phyloP scores from a whole-genome alignment of 495 filamentous ascomycete genomes.

The Cladorrhinum samala region DNA sequence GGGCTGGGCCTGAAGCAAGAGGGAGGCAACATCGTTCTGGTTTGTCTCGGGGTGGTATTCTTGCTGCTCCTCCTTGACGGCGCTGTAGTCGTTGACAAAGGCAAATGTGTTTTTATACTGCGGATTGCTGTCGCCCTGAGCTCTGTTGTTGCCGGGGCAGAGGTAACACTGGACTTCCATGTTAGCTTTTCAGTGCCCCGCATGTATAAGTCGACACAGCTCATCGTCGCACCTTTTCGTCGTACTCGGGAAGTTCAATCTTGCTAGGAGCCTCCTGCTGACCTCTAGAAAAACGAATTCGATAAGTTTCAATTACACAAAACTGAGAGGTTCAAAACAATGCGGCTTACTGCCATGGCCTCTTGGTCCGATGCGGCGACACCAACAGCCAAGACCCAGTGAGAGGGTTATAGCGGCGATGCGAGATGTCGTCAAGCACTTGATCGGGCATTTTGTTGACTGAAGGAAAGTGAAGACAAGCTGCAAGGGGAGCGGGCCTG shows the following conservation, averaged over 20 bases:
- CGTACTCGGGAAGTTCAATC: conserved; percentile 70
- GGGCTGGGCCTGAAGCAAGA: conserved; percentile 75
- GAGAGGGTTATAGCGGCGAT: conserved; percentile 88
- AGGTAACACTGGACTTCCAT: conserved; percentile 64
- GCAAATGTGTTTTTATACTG: conserved; percentile 81
- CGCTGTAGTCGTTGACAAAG: conserved; percentile 97
- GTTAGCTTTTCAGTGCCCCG: conserved; percentile 4
- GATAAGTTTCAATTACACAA: no score
- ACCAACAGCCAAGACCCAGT: conserved; percentile 87
- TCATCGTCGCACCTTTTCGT: conserved; percentile 53
- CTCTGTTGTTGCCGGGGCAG: conserved; percentile 92
- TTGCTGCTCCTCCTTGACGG: conserved; percentile 87
- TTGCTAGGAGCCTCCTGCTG: conserved; percentile 80
- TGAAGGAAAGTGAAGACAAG: background rate
- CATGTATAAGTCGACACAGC: no score
- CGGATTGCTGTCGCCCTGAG: conserved; percentile 82
- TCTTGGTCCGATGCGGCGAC: conserved; percentile 90
- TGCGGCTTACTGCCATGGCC: conserved; percentile 98
- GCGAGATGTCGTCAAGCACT: conserved; percentile 94
- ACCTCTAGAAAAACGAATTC: conserved; percentile 54
- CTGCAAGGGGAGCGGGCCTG: background rate
- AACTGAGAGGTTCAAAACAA: no score
- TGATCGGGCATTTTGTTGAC: conserved; percentile 42
- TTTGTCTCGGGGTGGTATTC: conserved; percentile 33
- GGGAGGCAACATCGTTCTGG: conserved; percentile 55